Evolutionary conservation across 805 yeast genomes (phyloP), one percentile per base, ranked within the genome.

Genomic region (Nakazawaea peltata): DNA sequence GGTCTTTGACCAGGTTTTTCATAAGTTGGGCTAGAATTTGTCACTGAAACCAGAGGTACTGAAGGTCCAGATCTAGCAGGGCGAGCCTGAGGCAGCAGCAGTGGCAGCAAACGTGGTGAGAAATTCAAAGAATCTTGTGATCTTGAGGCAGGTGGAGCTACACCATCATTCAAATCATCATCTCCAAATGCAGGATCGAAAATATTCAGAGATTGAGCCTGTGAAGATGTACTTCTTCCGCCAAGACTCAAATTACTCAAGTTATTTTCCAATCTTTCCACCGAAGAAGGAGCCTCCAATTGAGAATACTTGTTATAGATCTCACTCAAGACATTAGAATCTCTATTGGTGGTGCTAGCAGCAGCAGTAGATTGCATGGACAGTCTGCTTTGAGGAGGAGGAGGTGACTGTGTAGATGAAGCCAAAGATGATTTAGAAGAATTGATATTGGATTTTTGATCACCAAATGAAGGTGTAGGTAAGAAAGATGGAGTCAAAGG

Each of bases 1-100:
- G 63, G 66, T 8, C 61, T 51, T 3, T n/a, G 19, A 5, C 29
- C 25, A 15, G 37, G 35, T 14, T 26, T 13, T 21, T 37, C 36
- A 15, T 7, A 29, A 3, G 33, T 13, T 14, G 40, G 41, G 15
- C 33, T 28, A 5, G 33, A 22, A 4, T n/a, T 22, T 5, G 32
- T 26, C 18, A 28, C 26, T 5, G 37, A n/a, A 5, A 33, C 32
- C 14, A 13, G 25, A 11, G 37, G 41, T 9, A 30, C 21, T 19
- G 19, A 7, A 15, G 28, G 18, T 10, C 5, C n/a, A 5, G 26
- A 7, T 4, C 17, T n/a, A 13, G 16, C 24, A 7, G 14, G 13
- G 10, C 10, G 7, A 21, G 23, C 10, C 23, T 21, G 23, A 8
- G 10, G 7, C 10, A 8, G 23, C 10, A 8, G 7, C 7, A 7